Percentiles rank a stretch among this genome's conserved stretches.
These are phyloP conservation scores for Trametes villosa DNA, from an alignment of 768 basidiomycete genomes.

Conservation along the genomic window DNA sequence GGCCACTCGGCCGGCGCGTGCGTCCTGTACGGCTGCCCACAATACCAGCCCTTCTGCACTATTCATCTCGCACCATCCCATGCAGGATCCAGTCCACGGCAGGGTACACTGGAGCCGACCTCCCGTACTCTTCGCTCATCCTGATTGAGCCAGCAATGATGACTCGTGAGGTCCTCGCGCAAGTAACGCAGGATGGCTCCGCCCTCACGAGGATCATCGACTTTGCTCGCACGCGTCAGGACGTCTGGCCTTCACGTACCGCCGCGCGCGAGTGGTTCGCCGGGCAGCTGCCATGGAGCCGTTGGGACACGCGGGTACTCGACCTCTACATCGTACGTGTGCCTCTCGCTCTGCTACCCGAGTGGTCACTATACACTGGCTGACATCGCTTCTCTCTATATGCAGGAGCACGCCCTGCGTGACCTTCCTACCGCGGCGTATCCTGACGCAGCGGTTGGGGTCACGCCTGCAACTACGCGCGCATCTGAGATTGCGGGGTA, in stretches of 20 bases:
- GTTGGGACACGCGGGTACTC: conserved; percentile 11
- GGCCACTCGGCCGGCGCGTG: neutral
- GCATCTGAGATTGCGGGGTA: conserved; percentile 26
- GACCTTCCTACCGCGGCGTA: conserved; percentile 28
- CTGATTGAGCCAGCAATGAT: conserved; percentile 21
- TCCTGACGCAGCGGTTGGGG: conserved; percentile 29
- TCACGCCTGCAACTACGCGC: conserved; percentile 28
- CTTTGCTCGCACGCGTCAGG: conserved; percentile 1
- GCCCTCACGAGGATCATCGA: neutral
- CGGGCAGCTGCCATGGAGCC: conserved; percentile 11
- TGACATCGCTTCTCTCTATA: neutral
- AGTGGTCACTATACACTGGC: neutral
- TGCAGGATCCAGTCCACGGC: neutral
- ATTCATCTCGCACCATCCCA: neutral
- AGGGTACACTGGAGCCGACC: neutral
- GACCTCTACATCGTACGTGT: conserved; percentile 9
- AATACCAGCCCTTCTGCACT: too few species aligned
- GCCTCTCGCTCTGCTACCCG: neutral
- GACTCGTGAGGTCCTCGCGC: neutral
- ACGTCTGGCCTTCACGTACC: conserved; percentile 19
- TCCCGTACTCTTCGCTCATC: conserved; percentile 11
- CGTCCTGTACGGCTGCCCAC: neutral
- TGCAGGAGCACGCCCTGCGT: conserved; percentile 19
- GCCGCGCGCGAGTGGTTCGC: conserved; percentile 14
- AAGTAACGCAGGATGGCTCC: neutral